Evolutionary conservation across 768 basidiomycete species (phyloP).

Genomic region (Trametes elegans): DNA sequence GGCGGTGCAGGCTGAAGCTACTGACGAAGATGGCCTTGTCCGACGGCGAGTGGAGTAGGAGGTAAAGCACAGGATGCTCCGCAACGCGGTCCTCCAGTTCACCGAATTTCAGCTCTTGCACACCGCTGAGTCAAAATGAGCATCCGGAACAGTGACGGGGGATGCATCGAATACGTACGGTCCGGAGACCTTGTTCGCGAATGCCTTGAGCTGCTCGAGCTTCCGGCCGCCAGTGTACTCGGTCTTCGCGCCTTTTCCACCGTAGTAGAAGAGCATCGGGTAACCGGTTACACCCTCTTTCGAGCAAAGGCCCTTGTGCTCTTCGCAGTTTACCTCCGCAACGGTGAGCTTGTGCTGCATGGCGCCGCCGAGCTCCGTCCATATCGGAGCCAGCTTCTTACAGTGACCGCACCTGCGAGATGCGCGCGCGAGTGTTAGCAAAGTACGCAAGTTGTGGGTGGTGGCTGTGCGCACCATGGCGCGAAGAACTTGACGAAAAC

Average conservation of each 20-base stretch:
- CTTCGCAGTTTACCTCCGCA: conserved; percentile 90
- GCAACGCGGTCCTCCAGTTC: conserved; percentile 44
- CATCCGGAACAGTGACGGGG: neutral
- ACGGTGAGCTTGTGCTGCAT: conserved; percentile 74
- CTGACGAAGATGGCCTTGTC: conserved; percentile 35
- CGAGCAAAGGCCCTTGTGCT: conserved; percentile 62
- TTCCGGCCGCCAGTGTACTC: conserved; percentile 78
- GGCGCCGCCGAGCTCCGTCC: conserved; percentile 68
- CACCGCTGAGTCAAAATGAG: conserved; percentile 30
- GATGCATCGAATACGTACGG: conserved; percentile 51
- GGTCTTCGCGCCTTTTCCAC: conserved; percentile 48
- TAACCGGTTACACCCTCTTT: conserved; percentile 71
- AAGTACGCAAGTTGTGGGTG: neutral
- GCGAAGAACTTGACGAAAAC: conserved; percentile 83
- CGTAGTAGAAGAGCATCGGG: conserved; percentile 77
- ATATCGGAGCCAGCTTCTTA: conserved; percentile 86
- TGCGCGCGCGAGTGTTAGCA: neutral
- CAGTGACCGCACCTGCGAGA: conserved; percentile 83
- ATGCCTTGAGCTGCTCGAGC: conserved; percentile 67
- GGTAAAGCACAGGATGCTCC: conserved; percentile 54
- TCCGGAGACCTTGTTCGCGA: conserved; percentile 71
- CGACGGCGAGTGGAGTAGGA: conserved; percentile 47
- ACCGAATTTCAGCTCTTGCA: conserved; percentile 38
- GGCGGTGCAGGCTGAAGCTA: neutral
- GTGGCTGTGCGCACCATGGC: conserved; percentile 58